phyloP scores from a whole-genome alignment of 192 early-diverging fungal genomes.

The Piromyces finnis region DNA sequence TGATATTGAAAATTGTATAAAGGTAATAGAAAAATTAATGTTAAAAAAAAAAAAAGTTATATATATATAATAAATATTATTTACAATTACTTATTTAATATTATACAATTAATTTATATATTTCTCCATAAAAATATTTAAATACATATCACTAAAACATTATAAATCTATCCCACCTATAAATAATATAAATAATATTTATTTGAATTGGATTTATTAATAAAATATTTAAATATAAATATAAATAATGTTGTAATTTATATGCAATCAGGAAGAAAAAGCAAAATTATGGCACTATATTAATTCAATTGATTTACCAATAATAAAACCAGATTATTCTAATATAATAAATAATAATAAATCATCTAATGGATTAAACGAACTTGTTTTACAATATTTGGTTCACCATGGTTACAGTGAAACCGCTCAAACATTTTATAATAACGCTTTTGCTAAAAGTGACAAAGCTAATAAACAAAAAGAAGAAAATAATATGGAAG shows the following conservation, averaged over 20 bases:
- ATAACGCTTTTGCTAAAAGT: conserved; percentile 3
- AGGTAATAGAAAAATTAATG: conserved; percentile 9
- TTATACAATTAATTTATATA: no score
- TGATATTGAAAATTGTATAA: conserved; percentile 49
- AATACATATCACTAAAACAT: no score
- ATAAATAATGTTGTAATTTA: no score
- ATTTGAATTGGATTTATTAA: no score
- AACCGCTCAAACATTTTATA: conserved; percentile 51
- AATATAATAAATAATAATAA: background rate
- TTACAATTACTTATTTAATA: no score
- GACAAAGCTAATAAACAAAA: background rate
- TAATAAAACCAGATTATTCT: background rate
- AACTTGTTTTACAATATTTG: conserved; percentile 62
- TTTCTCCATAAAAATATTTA: no score
- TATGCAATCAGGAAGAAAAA: conserved; percentile 14
- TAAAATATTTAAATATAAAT: no score
- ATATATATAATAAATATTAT: background rate
- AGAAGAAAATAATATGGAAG: conserved; percentile 4
- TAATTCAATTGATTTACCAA: conserved; percentile 1
- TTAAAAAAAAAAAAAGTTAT: background rate
- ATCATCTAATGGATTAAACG: conserved; percentile 10
- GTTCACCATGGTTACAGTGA: conserved; percentile 65
- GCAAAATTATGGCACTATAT: conserved; percentile 17
- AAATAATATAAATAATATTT: no score
- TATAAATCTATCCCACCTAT: no score